Percentiles rank a stretch among this genome's conserved stretches.
Conservation (phyloP, 768 basidiomycete species). For the Scleroderma citrinum region DNA sequence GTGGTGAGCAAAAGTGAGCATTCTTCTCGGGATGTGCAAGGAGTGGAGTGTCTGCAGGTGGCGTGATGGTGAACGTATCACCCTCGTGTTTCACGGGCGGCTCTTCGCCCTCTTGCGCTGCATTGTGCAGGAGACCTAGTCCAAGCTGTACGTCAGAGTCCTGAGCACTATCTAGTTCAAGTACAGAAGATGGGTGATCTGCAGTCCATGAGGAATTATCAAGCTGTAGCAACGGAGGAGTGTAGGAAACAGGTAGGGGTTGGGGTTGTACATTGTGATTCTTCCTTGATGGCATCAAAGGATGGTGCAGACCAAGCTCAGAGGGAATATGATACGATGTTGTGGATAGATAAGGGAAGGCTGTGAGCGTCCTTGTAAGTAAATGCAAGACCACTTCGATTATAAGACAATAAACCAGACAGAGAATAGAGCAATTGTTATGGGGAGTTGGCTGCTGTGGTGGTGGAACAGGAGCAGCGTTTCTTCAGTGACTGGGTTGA, state of each 20-base stretch:
- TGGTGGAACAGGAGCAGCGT: constrained; percentile 23
- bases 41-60: constrained; percentile 4
- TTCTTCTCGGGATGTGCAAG: too few relatives aligned
- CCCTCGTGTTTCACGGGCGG: constrained; percentile 24
- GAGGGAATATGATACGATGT: constrained; percentile 13
- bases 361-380: constrained; percentile 23
- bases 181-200: constrained; percentile 3
- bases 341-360: constrained; percentile 17
- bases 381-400: constrained; percentile 26
- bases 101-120: constrained; percentile 18
- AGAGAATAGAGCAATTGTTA: not conserved
- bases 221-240: constrained; percentile 27
- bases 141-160: constrained; percentile 7
- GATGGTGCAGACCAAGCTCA: not conserved
- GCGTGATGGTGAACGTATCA: constrained; percentile 10
- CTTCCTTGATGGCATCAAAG: constrained; percentile 28
- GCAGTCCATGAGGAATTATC: constrained; percentile 24
- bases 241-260: constrained; percentile 14
- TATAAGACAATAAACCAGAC: not conserved
- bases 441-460: constrained; percentile 15
- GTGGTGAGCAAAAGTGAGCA: constrained; percentile 11
- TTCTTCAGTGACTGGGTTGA: constrained; percentile 7
- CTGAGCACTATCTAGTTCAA: constrained; percentile 6
- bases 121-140: constrained; percentile 4
- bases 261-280: constrained; percentile 19